Conservation (phyloP, 805 yeast genomes). For the Cyberlindnera petersonii region DNA sequence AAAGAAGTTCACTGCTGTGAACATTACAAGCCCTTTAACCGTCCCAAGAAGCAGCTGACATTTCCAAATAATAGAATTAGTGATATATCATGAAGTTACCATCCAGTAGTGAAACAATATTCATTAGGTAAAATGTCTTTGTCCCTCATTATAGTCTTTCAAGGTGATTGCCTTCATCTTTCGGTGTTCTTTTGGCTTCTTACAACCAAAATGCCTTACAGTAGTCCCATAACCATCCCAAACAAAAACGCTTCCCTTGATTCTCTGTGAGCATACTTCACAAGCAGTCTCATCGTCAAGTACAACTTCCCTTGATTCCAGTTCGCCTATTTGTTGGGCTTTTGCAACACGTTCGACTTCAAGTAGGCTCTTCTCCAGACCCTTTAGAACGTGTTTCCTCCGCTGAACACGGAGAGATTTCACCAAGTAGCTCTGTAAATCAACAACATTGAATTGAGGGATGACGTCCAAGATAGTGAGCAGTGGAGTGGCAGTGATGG, state of each 20-base stretch:
- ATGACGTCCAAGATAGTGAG: slow-evolving; percentile 10
- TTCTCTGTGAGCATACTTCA: slow-evolving; percentile 12
- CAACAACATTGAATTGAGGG: slow-evolving; percentile 18
- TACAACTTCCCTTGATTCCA: slow-evolving; percentile 8
- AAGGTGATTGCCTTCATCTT: slow-evolving; percentile 17
- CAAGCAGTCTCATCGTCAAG: slow-evolving; percentile 12
- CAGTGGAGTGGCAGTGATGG: slow-evolving; percentile 33
- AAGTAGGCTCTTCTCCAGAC: slow-evolving; percentile 7
- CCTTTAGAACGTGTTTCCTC: slow-evolving; percentile 3
- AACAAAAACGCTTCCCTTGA: slow-evolving; percentile 16
- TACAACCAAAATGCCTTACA: slow-evolving; percentile 26
- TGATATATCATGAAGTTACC: neutral
- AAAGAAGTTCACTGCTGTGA: slow-evolving; percentile 84
- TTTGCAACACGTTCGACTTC: slow-evolving; percentile 12
- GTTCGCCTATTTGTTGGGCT: slow-evolving; percentile 4
- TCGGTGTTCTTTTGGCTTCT: neutral
- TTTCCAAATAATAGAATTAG: neutral
- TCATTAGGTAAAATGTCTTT: slow-evolving; percentile 1
- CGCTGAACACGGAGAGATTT: slow-evolving; percentile 18
- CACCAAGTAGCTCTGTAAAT: slow-evolving; percentile 18
- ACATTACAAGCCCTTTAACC: slow-evolving; percentile 63
- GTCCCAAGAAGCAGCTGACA: too few species aligned
- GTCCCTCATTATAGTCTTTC: slow-evolving; percentile 13
- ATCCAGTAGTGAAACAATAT: neutral
- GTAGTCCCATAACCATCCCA: slow-evolving; percentile 6